These are phyloP conservation scores for Amaranthus palmeri DNA, from an alignment of 148 eudicot species.

Conservation along the genomic window DNA sequence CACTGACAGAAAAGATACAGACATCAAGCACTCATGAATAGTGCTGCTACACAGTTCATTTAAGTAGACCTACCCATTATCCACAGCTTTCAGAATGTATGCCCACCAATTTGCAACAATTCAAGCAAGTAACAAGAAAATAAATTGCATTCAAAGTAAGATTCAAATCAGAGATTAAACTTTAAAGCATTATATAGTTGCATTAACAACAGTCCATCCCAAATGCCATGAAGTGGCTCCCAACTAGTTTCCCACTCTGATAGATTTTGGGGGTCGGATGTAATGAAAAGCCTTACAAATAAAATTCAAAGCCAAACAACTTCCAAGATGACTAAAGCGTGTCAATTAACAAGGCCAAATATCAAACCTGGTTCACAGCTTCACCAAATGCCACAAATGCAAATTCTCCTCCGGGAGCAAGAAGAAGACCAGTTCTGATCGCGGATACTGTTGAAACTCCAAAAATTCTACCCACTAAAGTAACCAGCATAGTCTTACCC, in stretches of 20 bases:
- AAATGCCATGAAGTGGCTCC: no score
- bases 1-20: background rate
- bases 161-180: background rate
- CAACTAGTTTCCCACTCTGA: no score
- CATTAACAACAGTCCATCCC: background rate
- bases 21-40: background rate
- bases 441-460: constrained; percentile 86
- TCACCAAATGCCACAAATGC: constrained; percentile 99
- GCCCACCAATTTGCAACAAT: background rate
- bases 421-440: constrained; percentile 84
- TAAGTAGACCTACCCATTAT: background rate
- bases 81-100: background rate
- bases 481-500: constrained; percentile 82
- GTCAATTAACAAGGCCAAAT: background rate
- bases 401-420: constrained; percentile 99
- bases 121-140: background rate
- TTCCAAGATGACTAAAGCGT: background rate
- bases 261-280: background rate
- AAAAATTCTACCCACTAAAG: constrained; percentile 73
- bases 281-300: background rate
- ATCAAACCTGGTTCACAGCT: constrained; percentile 94
- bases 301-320: background rate
- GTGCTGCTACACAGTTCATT: background rate
- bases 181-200: background rate
- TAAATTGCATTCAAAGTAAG: background rate